Conservation (phyloP, 768 basidiomycete species). For the Psilocybe sp. region DNA sequence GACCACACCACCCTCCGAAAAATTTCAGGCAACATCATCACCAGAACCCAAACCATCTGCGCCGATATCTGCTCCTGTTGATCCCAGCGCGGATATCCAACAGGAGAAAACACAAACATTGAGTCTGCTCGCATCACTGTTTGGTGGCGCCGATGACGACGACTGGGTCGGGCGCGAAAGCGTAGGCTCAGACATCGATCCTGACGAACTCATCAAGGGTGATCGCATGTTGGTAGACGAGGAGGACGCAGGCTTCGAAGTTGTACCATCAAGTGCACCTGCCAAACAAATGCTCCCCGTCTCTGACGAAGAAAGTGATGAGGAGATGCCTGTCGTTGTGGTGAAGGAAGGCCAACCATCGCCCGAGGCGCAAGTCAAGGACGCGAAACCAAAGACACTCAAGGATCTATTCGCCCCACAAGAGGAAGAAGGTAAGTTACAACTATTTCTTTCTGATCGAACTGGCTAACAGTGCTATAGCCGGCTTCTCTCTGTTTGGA, state of each 20-base stretch:
- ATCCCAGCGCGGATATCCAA: slow-evolving; percentile 25
- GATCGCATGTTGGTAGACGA: slow-evolving; percentile 15
- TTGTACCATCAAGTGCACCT: slow-evolving; percentile 28
- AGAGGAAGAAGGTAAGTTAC: slow-evolving; percentile 57
- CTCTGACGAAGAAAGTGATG: slow-evolving; percentile 9
- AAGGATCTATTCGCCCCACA: slow-evolving; percentile 75
- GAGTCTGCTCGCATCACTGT: slow-evolving; percentile 49
- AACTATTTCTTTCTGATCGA: background rate
- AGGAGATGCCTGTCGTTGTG: slow-evolving; percentile 7
- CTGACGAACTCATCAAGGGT: slow-evolving; percentile 28
- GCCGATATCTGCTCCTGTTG: background rate
- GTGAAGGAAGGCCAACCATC: slow-evolving; percentile 8
- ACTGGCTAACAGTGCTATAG: slow-evolving; percentile 26
- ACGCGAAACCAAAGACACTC: slow-evolving; percentile 34
- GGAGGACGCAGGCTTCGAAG: slow-evolving; percentile 28
- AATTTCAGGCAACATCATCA: slow-evolving; percentile 1
- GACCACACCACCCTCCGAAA: slow-evolving; percentile 2
- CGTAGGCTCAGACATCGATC: slow-evolving; percentile 54
- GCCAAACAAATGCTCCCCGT: slow-evolving; percentile 3
- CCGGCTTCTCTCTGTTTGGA: slow-evolving; percentile 70
- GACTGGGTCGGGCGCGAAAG: slow-evolving; percentile 65
- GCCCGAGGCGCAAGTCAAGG: background rate
- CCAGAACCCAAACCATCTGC: background rate
- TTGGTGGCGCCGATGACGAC: slow-evolving; percentile 42
- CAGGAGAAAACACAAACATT: slow-evolving; percentile 46